Evolutionary conservation across 2,329 filamentous ascomycete species (phyloP).

Genomic region (Hypoxylon sp.): DNA sequence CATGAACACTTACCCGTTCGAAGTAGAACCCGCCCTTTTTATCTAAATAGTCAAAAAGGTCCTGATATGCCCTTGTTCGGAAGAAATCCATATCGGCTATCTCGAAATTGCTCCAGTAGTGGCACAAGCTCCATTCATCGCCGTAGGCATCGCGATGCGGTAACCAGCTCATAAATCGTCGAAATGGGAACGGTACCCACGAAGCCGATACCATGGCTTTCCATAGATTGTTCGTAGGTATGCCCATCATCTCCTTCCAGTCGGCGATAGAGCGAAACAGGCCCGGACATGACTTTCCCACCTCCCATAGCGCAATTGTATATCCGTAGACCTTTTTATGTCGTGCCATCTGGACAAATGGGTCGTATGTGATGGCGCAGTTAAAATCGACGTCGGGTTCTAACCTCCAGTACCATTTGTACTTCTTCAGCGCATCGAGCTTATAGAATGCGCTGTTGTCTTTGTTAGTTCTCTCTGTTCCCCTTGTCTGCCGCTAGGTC

Average conservation of each 20-base stretch:
- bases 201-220: constrained; percentile 59
- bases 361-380: constrained; percentile 64
- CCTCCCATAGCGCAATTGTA: constrained; percentile 62
- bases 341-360: constrained; percentile 62
- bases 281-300: constrained; percentile 59
- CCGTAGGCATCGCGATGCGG: constrained; percentile 58
- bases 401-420: constrained; percentile 65
- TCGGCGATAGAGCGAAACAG: constrained; percentile 60
- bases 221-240: constrained; percentile 58
- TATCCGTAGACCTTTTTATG: constrained; percentile 62
- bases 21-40: constrained; percentile 61
- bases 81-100: constrained; percentile 64
- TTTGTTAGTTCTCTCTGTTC: constrained; percentile 22
- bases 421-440: constrained; percentile 58
- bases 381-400: constrained; percentile 62
- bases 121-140: constrained; percentile 62
- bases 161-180: constrained; percentile 56
- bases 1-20: constrained; percentile 56
- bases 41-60: constrained; percentile 60
- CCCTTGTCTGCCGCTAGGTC: not conserved
- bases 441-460: constrained; percentile 60
- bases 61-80: constrained; percentile 58
- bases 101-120: constrained; percentile 66
- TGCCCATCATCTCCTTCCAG: constrained; percentile 58
- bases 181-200: constrained; percentile 60